Evolutionary conservation across 352 stramenopile genomes (phyloP).

Genomic region (Phytophthora vignae): DNA sequence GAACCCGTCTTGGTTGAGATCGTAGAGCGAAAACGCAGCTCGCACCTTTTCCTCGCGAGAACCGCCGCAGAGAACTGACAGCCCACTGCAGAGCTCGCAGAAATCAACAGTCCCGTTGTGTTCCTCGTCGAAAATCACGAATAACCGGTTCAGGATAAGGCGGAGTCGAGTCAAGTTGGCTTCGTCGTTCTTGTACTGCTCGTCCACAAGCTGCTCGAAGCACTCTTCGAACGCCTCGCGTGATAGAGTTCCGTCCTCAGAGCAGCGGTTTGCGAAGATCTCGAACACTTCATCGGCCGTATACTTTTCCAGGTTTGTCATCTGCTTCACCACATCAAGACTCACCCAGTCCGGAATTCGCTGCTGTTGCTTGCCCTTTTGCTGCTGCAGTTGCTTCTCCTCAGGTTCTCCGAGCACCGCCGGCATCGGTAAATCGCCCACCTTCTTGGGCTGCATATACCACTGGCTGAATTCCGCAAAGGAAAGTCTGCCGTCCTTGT

Average conservation of each 20-base stretch:
- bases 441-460: conserved; percentile 66
- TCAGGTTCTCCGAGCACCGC: conserved; percentile 31
- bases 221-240: conserved; percentile 86
- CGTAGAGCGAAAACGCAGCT: conserved; percentile 88
- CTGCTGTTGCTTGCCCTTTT: conserved; percentile 40
- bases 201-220: conserved; percentile 86
- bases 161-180: conserved; percentile 66
- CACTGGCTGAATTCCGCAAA: conserved; percentile 88
- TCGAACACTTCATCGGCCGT: conserved; percentile 87
- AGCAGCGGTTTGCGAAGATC: conserved; percentile 85
- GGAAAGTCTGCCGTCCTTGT: conserved; percentile 81
- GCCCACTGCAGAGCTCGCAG: conserved; percentile 81
- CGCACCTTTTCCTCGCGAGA: conserved; percentile 86
- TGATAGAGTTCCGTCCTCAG: conserved; percentile 80
- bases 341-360: conserved; percentile 61
- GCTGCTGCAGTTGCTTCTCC: conserved; percentile 17
- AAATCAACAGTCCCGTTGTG: conserved; percentile 85
- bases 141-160: conserved; percentile 80
- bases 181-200: conserved; percentile 80
- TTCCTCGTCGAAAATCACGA: conserved; percentile 85
- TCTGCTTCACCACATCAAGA: conserved; percentile 82
- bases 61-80: conserved; percentile 86
- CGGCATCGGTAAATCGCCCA: conserved; percentile 25
- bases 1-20: conserved; percentile 87
- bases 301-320: conserved; percentile 87